phyloP scores from a whole-genome alignment of 2,329 filamentous ascomycete species.

The Aspergillus glaucus region DNA sequence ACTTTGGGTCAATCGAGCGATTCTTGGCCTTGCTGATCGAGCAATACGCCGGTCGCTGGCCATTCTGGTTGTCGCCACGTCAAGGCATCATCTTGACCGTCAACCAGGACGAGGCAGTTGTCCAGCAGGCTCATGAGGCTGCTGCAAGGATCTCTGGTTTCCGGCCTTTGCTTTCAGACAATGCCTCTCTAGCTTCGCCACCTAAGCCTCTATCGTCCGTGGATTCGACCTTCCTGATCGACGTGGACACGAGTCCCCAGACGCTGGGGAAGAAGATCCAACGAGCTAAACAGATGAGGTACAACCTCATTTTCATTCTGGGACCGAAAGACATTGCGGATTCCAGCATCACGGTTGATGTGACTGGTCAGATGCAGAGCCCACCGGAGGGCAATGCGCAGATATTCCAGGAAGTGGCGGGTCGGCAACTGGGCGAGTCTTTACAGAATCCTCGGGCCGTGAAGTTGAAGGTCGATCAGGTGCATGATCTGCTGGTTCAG shows the following conservation, averaged over 20 bases:
- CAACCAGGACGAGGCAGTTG: conserved; percentile 46
- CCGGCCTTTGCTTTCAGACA: conserved; percentile 21
- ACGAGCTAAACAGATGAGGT: conserved; percentile 65
- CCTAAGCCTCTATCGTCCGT: conserved; percentile 40
- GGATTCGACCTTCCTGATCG: conserved; percentile 61
- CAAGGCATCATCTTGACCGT: conserved; percentile 70
- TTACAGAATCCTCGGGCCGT: conserved; percentile 30
- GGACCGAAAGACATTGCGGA: conserved; percentile 60
- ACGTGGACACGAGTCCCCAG: conserved; percentile 60
- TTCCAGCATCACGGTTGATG: conserved; percentile 46
- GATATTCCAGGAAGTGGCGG: conserved; percentile 22
- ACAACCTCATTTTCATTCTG: conserved; percentile 67
- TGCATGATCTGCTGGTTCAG: conserved; percentile 31
- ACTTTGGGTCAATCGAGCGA: conserved; percentile 76
- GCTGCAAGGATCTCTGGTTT: conserved; percentile 46
- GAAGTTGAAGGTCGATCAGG: conserved; percentile 21
- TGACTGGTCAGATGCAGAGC: conserved; percentile 38
- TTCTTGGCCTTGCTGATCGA: conserved; percentile 82
- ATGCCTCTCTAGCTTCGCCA: conserved; percentile 15
- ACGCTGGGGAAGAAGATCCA: conserved; percentile 63
- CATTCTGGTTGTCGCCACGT: conserved; percentile 80
- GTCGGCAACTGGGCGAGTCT: conserved; percentile 18
- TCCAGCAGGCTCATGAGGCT: conserved; percentile 45
- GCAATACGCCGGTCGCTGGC: conserved; percentile 72
- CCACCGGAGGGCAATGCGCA: conserved; percentile 26